Percentiles rank a stretch among this genome's conserved stretches.
Conservation (phyloP, 495 filamentous ascomycete genomes). For the Hypoxylon fragiforme region DNA sequence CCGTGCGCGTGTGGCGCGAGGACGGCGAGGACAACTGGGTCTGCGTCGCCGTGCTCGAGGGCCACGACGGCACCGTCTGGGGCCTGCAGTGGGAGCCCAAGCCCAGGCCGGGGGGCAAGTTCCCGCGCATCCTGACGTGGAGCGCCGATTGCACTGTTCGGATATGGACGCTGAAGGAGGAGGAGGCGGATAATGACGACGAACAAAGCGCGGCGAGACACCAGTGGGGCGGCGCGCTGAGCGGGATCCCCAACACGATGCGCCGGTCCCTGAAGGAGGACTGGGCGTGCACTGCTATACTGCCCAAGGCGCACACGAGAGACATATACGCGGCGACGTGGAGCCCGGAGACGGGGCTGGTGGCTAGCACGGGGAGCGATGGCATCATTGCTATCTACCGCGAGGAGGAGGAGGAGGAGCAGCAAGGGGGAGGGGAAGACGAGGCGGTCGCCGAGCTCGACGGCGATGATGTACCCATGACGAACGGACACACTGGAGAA, state of each 20-base stretch:
- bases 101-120: slow-evolving; percentile 42
- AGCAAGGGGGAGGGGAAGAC: slow-evolving; percentile 2
- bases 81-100: slow-evolving; percentile 75
- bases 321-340: slow-evolving; percentile 81
- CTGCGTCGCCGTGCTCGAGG: slow-evolving; percentile 78
- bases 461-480: slow-evolving; percentile 46
- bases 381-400: slow-evolving; percentile 79
- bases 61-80: slow-evolving; percentile 86
- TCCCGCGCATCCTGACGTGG: slow-evolving; percentile 71
- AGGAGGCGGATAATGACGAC: slow-evolving; percentile 56
- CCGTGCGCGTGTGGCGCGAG: slow-evolving; percentile 83
- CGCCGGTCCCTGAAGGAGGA: slow-evolving; percentile 72
- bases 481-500: slow-evolving; percentile 36
- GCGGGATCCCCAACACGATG: slow-evolving; percentile 78
- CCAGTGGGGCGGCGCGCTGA: slow-evolving; percentile 41
- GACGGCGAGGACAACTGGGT: slow-evolving; percentile 88
- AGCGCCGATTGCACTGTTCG: slow-evolving; percentile 78
- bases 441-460: slow-evolving; percentile 39
- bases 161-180: slow-evolving; percentile 72
- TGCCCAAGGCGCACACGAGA: slow-evolving; percentile 76
- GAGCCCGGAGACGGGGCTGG: slow-evolving; percentile 71
- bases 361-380: slow-evolving; percentile 86
- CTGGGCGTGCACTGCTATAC: slow-evolving; percentile 71
- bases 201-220: slow-evolving; percentile 48
- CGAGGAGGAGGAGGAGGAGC: slow-evolving; percentile 56